Evolutionary conservation across 129 eudicot genomes (phyloP), one percentile per base, ranked within the genome.

Genomic region (Tagetes patula): DNA sequence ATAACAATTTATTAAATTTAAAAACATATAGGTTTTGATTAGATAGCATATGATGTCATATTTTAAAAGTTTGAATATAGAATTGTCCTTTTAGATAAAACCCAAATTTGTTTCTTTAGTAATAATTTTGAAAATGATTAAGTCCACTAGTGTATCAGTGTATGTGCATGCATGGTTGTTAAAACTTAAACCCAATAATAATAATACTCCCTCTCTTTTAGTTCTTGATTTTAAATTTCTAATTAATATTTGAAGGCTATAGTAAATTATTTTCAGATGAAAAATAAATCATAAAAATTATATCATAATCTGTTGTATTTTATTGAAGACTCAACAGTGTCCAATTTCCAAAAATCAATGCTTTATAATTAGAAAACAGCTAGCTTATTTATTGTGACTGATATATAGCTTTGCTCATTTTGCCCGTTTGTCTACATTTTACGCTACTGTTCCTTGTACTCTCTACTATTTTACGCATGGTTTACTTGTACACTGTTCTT

Each of bases 381-480:
- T 41, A 43, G 47, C 12, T 6, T 68, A 54, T 76, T 76, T 76
- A 42, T 61, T 60, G 38, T 46, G 42, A 76, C 68, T 68, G 48
- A 36, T 40, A 53, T 74, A 8, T 58, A 34, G 38, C 20, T 45
- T 73, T 73, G 32, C 45, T 13, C 37, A n/a, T 27, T 60, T 48
- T 13, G 32, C 34, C 41, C 41, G 39, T 75, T 31, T 56, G 61
- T 76, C 48, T 46, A 67, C 40, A 46, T 77, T 69, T 60, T 33
- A 69, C 31, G 40, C 41, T 52, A 49, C 82, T 50, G 66, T 71
- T 71, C 5, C 59, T 63, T 71, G 49, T 63, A 63, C 63, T 20
- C 71, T 62, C 33, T 63, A 48, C 77, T 64, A 14, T 65, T 68
- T 31, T 27, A 71, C 65, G 76, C 60, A 78, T 70, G 71, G 11